Evolutionary conservation across 2,329 filamentous ascomycete genomes (phyloP).

Genomic region (Dactylellina drechsleri): DNA sequence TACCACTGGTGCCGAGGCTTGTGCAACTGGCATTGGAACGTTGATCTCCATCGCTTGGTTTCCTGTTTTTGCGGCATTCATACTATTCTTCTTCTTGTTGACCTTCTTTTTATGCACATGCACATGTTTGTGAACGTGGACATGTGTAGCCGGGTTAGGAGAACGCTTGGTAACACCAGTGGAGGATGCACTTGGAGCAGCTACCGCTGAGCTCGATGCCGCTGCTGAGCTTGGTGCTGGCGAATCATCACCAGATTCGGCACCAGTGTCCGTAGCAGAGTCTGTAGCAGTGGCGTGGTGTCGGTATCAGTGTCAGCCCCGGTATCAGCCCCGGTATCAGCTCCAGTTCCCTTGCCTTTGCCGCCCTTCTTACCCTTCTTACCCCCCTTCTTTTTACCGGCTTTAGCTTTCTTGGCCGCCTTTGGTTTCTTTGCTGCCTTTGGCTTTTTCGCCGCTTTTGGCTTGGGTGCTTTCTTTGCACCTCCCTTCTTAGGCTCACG

Average conservation of each 20-base stretch:
- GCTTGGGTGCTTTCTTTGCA: neutral
- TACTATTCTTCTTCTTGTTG: slow-evolving; percentile 1
- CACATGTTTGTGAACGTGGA: too few relatives aligned
- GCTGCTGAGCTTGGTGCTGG: too few relatives aligned
- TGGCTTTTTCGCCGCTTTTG: too few relatives aligned
- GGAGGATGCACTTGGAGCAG: too few relatives aligned
- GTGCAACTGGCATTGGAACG: neutral
- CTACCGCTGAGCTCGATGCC: too few relatives aligned
- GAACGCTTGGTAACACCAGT: too few relatives aligned
- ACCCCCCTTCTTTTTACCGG: neutral
- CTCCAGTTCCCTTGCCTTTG: neutral
- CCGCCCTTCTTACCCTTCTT: slow-evolving; percentile 1
- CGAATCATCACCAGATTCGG: too few relatives aligned
- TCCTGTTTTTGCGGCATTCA: neutral
- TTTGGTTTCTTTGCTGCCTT: neutral
- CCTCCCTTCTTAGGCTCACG: slow-evolving; percentile 17
- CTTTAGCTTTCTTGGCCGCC: neutral
- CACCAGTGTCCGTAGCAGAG: too few relatives aligned
- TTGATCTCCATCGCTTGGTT: neutral
- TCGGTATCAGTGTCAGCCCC: neutral
- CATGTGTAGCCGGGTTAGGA: too few relatives aligned
- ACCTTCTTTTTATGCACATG: neutral
- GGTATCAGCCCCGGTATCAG: too few relatives aligned
- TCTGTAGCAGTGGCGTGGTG: neutral
- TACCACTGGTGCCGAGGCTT: neutral